Conservation (phyloP, 192 early-diverging fungal genomes). For the Coemansia asiatica region DNA sequence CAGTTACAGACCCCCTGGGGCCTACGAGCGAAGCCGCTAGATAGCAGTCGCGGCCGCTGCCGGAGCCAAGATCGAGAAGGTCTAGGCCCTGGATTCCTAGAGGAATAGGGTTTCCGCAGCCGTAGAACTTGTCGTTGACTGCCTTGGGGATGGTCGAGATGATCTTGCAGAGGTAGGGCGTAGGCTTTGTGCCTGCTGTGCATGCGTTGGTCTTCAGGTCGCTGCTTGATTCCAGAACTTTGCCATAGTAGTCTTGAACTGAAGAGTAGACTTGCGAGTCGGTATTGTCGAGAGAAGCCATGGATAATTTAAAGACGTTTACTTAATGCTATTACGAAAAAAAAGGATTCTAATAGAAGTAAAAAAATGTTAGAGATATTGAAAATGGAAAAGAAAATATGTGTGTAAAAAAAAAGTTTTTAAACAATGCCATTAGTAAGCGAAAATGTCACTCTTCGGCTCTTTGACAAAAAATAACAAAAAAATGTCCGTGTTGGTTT, state of each 20-base stretch:
- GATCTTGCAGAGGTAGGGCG: constrained; percentile 7
- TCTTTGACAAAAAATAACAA: too few relatives aligned
- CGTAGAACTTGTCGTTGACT: constrained; percentile 40
- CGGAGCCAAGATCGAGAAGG: constrained; percentile 53
- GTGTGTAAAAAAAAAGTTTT: too few relatives aligned
- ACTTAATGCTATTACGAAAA: too few relatives aligned
- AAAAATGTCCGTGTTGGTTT: too few relatives aligned
- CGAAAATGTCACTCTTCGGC: too few relatives aligned
- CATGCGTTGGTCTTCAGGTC: constrained; percentile 39
- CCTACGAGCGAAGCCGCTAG: constrained; percentile 50
- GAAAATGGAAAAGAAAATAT: too few relatives aligned
- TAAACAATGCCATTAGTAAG: too few relatives aligned
- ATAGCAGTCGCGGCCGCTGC: constrained; percentile 53
- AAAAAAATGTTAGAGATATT: too few relatives aligned
- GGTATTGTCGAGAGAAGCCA: constrained; percentile 8
- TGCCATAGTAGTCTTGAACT: constrained; percentile 40
- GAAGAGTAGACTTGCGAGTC: constrained; percentile 17
- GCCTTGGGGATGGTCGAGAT: constrained; percentile 29
- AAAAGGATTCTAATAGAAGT: too few relatives aligned
- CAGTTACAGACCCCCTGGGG: constrained; percentile 36
- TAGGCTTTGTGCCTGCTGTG: constrained; percentile 11
- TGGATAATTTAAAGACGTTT: background rate
- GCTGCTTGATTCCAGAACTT: constrained; percentile 21
- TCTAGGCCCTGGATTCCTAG: constrained; percentile 40
- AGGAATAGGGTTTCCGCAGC: constrained; percentile 49